Percentiles rank a stretch among this genome's conserved stretches.
Evolutionary conservation across 495 filamentous ascomycete species (phyloP).

Genomic region (Aspergillus coremiiformis): DNA sequence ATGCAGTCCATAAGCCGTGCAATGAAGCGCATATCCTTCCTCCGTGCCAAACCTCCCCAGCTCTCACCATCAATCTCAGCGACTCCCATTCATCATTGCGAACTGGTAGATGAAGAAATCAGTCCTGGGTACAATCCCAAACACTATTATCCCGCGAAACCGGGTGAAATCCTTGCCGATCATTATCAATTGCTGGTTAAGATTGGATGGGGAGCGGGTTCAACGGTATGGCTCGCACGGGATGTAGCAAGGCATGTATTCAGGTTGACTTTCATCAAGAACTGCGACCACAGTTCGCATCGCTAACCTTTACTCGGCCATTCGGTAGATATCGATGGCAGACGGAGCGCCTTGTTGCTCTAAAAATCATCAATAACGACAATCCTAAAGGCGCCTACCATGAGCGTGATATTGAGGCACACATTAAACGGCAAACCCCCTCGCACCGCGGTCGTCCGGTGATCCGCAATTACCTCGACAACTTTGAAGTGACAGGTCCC

Average conservation of each 20-base stretch:
- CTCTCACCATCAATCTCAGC: too few relatives aligned
- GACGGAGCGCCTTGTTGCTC: constrained; percentile 15
- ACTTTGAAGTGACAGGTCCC: constrained; percentile 20
- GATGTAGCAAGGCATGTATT: constrained; percentile 16
- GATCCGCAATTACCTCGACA: constrained; percentile 8
- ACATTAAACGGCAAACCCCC: constrained; percentile 17
- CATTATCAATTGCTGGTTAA: constrained; percentile 27
- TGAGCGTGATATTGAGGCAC: constrained; percentile 22
- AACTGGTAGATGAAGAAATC: too few relatives aligned
- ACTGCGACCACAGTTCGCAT: neutral
- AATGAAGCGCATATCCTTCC: too few relatives aligned
- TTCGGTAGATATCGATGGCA: constrained; percentile 18
- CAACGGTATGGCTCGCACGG: constrained; percentile 29
- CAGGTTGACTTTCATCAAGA: too few relatives aligned
- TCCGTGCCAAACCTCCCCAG: too few relatives aligned
- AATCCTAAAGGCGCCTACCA: constrained; percentile 5
- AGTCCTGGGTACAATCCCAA: too few relatives aligned
- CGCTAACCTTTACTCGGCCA: too few relatives aligned
- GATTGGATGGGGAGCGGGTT: constrained; percentile 25
- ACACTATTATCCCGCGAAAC: too few relatives aligned
- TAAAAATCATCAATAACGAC: constrained; percentile 25
- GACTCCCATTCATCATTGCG: too few relatives aligned
- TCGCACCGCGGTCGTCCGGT: constrained; percentile 17
- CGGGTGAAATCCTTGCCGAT: too few relatives aligned
- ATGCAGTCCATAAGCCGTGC: too few relatives aligned